Conservation (phyloP, 495 filamentous ascomycete genomes). For the Annulohypoxylon bovei region DNA sequence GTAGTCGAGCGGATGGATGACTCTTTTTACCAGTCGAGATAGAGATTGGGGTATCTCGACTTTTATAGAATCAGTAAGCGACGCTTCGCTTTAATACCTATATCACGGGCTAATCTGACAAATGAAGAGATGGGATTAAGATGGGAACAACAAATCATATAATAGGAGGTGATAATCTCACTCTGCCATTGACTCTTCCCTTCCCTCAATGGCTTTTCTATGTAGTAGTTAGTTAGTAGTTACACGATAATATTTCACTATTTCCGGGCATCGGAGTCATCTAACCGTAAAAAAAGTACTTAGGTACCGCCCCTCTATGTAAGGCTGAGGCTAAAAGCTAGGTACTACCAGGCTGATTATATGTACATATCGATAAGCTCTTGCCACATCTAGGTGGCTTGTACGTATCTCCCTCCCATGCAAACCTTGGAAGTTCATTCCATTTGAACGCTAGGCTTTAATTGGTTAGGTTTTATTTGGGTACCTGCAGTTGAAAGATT, state of each 20-base stretch:
- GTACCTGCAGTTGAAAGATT: constrained; percentile 1
- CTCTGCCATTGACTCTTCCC: constrained; percentile 12
- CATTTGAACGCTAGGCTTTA: neutral
- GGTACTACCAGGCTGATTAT: no score
- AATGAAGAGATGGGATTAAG: neutral
- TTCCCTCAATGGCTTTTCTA: neutral
- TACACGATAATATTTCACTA: constrained; percentile 10
- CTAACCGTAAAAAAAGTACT: neutral
- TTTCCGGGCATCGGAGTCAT: constrained; percentile 31
- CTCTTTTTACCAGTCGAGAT: neutral
- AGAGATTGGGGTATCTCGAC: constrained; percentile 2
- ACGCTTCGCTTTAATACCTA: neutral
- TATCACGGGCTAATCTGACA: neutral
- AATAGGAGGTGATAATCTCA: constrained; percentile 15
- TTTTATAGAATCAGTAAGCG: neutral
- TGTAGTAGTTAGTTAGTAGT: neutral
- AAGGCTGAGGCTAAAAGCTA: constrained; percentile 7
- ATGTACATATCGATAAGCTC: constrained; percentile 20
- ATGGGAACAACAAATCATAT: neutral
- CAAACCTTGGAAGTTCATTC: no score
- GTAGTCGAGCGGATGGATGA: neutral
- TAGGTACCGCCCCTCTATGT: neutral
- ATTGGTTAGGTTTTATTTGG: neutral
- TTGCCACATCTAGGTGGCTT: neutral
- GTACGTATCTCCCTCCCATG: neutral